A percentile compares a stretch with the other conserved stretches of the same genome.
Conservation (phyloP, 106 monocot species). For the Dendrobium officinale region DNA sequence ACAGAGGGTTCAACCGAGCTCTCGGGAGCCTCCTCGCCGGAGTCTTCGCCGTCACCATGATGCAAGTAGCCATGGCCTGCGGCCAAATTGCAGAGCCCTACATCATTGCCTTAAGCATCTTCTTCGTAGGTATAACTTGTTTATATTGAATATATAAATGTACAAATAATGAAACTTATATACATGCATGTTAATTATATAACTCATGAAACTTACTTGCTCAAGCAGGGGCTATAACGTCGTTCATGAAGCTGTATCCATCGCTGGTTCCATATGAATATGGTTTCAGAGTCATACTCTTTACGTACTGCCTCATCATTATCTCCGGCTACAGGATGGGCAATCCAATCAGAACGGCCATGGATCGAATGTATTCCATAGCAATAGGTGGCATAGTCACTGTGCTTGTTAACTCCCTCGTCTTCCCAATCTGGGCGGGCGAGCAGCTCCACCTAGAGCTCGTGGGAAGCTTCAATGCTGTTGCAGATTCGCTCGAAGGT, state of each 20-base stretch:
- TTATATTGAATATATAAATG: no score
- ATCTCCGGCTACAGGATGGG: constrained; percentile 69
- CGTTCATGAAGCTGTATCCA: constrained; percentile 79
- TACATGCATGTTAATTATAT: not conserved
- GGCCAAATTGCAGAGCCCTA: constrained; percentile 52
- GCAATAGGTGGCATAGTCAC: constrained; percentile 63
- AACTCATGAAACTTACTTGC: no score
- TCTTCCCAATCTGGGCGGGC: constrained; percentile 75
- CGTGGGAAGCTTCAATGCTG: constrained; percentile 36
- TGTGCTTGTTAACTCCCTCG: constrained; percentile 52
- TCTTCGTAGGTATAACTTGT: constrained; percentile 50
- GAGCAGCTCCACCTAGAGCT: constrained; percentile 77
- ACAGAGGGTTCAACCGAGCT: constrained; percentile 67
- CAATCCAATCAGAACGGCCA: constrained; percentile 40
- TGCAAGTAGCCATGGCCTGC: constrained; percentile 51
- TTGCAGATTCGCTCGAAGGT: constrained; percentile 85
- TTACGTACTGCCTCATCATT: constrained; percentile 74
- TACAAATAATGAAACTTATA: not conserved
- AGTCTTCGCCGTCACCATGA: constrained; percentile 50
- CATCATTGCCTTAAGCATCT: constrained; percentile 68
- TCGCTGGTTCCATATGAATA: constrained; percentile 65
- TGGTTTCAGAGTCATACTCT: constrained; percentile 62
- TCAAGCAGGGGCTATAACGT: constrained; percentile 48
- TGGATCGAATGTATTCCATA: constrained; percentile 59
- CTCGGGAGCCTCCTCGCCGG: constrained; percentile 73